These are phyloP conservation scores for Phytophthora aleatoria DNA, from an alignment of 352 stramenopile species.

Conservation along the genomic window DNA sequence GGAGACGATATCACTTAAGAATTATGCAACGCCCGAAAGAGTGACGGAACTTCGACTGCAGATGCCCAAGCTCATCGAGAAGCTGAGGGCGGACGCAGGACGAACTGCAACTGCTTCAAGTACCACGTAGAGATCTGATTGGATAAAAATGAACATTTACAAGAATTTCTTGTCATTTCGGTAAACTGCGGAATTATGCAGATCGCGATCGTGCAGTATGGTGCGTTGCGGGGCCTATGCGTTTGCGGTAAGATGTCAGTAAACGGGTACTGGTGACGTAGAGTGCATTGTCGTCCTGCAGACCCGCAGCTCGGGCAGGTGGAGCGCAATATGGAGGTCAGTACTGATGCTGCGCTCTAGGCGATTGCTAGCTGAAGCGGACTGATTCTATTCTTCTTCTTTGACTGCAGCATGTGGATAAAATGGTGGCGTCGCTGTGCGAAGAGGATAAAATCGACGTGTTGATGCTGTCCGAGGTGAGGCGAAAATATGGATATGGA, in stretches of 20 bases:
- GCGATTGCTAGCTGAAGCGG: background rate
- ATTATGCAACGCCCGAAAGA: constrained; percentile 54
- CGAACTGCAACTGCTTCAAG: background rate
- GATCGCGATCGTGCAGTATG: constrained; percentile 83
- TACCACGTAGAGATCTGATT: constrained; percentile 13
- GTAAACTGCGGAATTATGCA: constrained; percentile 40
- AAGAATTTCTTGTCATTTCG: constrained; percentile 4
- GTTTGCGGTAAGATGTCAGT: background rate
- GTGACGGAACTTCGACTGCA: constrained; percentile 51
- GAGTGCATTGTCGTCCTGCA: constrained; percentile 17
- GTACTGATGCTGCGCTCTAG: background rate
- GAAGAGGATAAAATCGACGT: constrained; percentile 61
- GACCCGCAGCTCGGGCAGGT: constrained; percentile 74
- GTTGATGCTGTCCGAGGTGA: constrained; percentile 81
- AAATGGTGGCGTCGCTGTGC: constrained; percentile 62
- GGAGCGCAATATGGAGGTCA: constrained; percentile 71
- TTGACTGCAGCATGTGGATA: constrained; percentile 51
- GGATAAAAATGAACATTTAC: constrained; percentile 11
- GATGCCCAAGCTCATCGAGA: constrained; percentile 53
- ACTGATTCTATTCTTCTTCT: background rate
- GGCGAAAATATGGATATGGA: background rate
- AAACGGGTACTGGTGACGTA: background rate
- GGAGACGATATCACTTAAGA: constrained; percentile 23
- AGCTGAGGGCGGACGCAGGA: constrained; percentile 15
- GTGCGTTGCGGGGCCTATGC: constrained; percentile 29